These are phyloP conservation scores for Juglanconis oblonga DNA, from an alignment of 2,329 filamentous ascomycete genomes.

Conservation along the genomic window DNA sequence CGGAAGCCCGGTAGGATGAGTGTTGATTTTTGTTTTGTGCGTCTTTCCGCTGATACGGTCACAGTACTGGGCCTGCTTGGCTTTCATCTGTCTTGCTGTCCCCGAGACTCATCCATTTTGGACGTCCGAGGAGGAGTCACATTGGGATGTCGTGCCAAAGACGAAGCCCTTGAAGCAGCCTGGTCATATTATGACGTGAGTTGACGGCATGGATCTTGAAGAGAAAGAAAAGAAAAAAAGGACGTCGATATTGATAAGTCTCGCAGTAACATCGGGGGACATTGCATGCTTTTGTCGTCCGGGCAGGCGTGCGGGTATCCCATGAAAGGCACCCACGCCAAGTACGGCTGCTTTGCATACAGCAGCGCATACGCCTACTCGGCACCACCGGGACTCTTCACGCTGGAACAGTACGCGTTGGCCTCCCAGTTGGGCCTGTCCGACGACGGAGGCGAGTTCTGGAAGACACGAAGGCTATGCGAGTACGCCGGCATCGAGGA, in stretches of 20 bases:
- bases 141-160: constrained; percentile 53
- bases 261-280: constrained; percentile 62
- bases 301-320: constrained; percentile 82
- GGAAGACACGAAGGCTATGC: constrained; percentile 72
- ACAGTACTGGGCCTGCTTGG: constrained; percentile 76
- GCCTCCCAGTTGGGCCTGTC: constrained; percentile 74
- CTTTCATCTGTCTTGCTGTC: constrained; percentile 71
- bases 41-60: constrained; percentile 20
- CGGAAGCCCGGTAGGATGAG: constrained; percentile 51
- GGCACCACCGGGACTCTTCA: constrained; percentile 72
- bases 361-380: constrained; percentile 74
- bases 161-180: constrained; percentile 63
- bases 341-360: constrained; percentile 78
- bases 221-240: too few relatives aligned
- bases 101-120: constrained; percentile 72
- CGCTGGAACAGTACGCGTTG: constrained; percentile 72
- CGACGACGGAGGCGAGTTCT: constrained; percentile 73
- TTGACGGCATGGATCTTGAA: background rate
- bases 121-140: constrained; percentile 63
- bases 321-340: constrained; percentile 77
- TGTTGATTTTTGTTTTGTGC: background rate
- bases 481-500: constrained; percentile 61
- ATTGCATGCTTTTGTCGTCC: constrained; percentile 72
- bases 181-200: constrained; percentile 64
- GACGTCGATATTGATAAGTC: background rate